Evolutionary conservation across 2,329 filamentous ascomycete species (phyloP).

Genomic region (Knoxdaviesia capensis): DNA sequence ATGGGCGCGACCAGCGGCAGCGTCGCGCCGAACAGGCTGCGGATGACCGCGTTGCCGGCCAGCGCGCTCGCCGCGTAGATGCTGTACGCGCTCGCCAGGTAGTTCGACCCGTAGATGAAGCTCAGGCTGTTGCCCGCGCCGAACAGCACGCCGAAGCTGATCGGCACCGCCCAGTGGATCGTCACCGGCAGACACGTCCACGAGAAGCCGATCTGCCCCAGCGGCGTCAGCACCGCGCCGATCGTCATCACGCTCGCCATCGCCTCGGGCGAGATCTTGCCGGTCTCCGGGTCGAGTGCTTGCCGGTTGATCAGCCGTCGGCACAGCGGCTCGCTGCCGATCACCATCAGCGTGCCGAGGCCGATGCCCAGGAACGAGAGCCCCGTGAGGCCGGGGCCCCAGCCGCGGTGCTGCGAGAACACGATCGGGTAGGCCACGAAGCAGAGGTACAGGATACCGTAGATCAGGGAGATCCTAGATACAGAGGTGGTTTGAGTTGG

Average conservation of each 20-base stretch:
- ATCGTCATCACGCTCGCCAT: conserved; percentile 66
- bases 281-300: conserved; percentile 53
- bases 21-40: conserved; percentile 55
- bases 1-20: conserved; percentile 54
- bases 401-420: conserved; percentile 55
- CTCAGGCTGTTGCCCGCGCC: conserved; percentile 56
- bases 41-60: conserved; percentile 58
- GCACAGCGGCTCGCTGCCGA: conserved; percentile 49
- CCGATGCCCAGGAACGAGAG: conserved; percentile 58
- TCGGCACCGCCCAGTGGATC: conserved; percentile 67
- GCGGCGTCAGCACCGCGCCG: conserved; percentile 50
- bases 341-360: conserved; percentile 39
- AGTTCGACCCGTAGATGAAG: conserved; percentile 71
- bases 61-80: conserved; percentile 68
- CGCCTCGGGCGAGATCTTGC: conserved; percentile 55
- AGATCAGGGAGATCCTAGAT: conserved; percentile 56
- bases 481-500: neutral
- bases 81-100: conserved; percentile 58
- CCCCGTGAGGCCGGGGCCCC: conserved; percentile 52
- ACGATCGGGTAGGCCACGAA: conserved; percentile 83
- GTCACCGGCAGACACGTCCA: conserved; percentile 65
- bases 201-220: conserved; percentile 70
- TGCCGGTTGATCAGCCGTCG: conserved; percentile 62
- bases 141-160: conserved; percentile 62
- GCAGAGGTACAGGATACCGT: conserved; percentile 73